phyloP scores from a whole-genome alignment of 2,329 filamentous ascomycete species.

The Phoma sp. region DNA sequence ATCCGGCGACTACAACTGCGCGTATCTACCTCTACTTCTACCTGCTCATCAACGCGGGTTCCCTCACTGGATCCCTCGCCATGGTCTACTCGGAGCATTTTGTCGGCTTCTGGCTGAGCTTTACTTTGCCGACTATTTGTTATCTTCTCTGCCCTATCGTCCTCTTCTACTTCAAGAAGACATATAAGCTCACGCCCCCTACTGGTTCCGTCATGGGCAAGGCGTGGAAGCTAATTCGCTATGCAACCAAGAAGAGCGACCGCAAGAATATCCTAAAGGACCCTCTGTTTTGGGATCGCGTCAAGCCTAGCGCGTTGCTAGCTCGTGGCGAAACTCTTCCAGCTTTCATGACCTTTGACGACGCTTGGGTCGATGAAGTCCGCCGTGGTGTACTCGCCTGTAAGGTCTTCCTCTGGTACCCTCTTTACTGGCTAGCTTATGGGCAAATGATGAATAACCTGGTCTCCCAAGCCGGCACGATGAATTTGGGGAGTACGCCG shows the following conservation, averaged over 20 bases:
- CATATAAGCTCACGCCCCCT: slow-evolving; percentile 70
- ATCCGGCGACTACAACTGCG: slow-evolving; percentile 70
- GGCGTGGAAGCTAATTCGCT: slow-evolving; percentile 65
- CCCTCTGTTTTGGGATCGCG: slow-evolving; percentile 63
- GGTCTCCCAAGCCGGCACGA: slow-evolving; percentile 70
- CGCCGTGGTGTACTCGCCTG: slow-evolving; percentile 61
- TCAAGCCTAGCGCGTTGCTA: slow-evolving; percentile 61
- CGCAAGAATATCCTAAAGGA: slow-evolving; percentile 34
- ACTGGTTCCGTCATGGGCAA: slow-evolving; percentile 75
- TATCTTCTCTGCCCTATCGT: slow-evolving; percentile 67
- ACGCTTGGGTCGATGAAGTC: slow-evolving; percentile 80
- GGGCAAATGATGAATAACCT: slow-evolving; percentile 68
- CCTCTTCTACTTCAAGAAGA: slow-evolving; percentile 64
- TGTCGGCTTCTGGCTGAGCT: slow-evolving; percentile 77
- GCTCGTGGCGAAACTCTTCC: slow-evolving; percentile 58
- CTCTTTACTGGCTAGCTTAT: slow-evolving; percentile 47
- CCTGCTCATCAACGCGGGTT: slow-evolving; percentile 48
- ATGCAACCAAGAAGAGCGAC: slow-evolving; percentile 47
- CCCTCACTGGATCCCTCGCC: slow-evolving; percentile 42
- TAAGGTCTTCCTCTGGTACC: slow-evolving; percentile 64
- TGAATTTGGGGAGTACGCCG: slow-evolving; percentile 72
- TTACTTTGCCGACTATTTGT: slow-evolving; percentile 69
- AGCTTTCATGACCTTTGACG: slow-evolving; percentile 79
- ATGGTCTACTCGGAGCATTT: slow-evolving; percentile 50
- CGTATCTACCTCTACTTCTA: slow-evolving; percentile 60